Percentiles rank a stretch among this genome's conserved stretches.
phyloP scores from a whole-genome alignment of 164 flowering plant genomes.

The Dillenia suffruticosa region DNA sequence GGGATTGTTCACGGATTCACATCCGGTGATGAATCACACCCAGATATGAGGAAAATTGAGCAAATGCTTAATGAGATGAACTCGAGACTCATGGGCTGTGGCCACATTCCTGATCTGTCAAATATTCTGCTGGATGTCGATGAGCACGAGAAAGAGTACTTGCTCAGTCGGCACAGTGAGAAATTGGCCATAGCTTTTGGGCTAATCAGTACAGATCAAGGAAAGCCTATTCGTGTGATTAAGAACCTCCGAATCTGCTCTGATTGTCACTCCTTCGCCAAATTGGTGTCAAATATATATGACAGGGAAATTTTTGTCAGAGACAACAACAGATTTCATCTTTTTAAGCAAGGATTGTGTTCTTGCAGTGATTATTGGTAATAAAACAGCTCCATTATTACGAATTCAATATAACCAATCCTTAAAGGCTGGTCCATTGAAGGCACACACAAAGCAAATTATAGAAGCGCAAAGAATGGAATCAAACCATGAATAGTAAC shows the following conservation, averaged over 20 bases:
- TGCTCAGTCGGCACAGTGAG: constrained; percentile 55
- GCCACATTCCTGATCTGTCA: constrained; percentile 40
- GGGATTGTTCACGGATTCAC: constrained; percentile 50
- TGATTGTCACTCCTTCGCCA: constrained; percentile 58
- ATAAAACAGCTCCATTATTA: background rate
- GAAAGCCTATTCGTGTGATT: constrained; percentile 37
- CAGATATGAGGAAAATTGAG: constrained; percentile 20
- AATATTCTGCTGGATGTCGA: constrained; percentile 52
- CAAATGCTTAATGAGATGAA: constrained; percentile 42
- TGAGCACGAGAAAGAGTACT: constrained; percentile 45
- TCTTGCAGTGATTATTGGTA: constrained; percentile 66
- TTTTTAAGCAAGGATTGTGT: constrained; percentile 47
- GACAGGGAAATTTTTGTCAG: constrained; percentile 42
- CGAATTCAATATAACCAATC: too few species aligned
- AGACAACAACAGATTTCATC: constrained; percentile 52
- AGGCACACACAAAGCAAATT: too few species aligned
- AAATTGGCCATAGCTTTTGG: constrained; percentile 59
- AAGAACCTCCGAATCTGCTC: constrained; percentile 62
- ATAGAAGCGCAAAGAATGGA: background rate
- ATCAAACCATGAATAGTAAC: background rate
- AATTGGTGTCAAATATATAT: constrained; percentile 39
- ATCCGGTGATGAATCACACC: constrained; percentile 47
- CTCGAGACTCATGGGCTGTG: constrained; percentile 27
- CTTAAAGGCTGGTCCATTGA: too few species aligned
- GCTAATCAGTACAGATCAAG: constrained; percentile 30